Conservation (phyloP, 2,329 filamentous ascomycete species). For the Lecanicillium sp. region DNA sequence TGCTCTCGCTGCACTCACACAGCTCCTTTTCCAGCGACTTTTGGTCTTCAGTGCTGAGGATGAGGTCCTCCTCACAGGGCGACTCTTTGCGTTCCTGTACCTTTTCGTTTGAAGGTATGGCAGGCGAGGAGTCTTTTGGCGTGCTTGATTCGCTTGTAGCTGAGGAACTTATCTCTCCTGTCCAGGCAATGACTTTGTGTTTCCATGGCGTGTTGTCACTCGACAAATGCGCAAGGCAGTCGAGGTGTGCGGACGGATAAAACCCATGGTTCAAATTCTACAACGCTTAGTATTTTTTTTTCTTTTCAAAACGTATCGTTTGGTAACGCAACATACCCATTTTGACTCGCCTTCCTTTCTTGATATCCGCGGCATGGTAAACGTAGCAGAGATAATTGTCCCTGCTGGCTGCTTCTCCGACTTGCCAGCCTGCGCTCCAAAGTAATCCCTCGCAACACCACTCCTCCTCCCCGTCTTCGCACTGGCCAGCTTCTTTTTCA, state of each 20-base stretch:
- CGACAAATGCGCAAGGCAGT: constrained; percentile 81
- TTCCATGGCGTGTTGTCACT: constrained; percentile 80
- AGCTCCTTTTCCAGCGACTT: constrained; percentile 66
- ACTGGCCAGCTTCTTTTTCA: neutral
- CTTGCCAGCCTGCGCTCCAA: neutral
- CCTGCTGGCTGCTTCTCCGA: neutral
- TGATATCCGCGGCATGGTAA: constrained; percentile 53
- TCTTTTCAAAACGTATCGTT: too few relatives aligned
- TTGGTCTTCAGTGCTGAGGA: constrained; percentile 63
- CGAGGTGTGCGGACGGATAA: constrained; percentile 79
- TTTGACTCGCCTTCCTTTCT: constrained; percentile 49
- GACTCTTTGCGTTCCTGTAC: too few relatives aligned
- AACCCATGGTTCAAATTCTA: constrained; percentile 1
- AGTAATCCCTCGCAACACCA: constrained; percentile 3
- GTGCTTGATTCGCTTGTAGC: too few relatives aligned
- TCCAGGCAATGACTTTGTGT: constrained; percentile 90
- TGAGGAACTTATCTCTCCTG: constrained; percentile 72
- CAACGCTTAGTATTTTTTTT: neutral
- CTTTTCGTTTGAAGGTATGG: too few relatives aligned
- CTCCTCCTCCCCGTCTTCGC: neutral
- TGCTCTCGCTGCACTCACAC: constrained; percentile 58
- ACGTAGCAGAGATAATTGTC: constrained; percentile 60
- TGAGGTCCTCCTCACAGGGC: constrained; percentile 44
- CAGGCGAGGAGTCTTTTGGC: too few relatives aligned
- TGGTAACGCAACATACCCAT: constrained; percentile 42